Evolutionary conservation across 2,329 filamentous ascomycete species (phyloP).

Genomic region (Penicillium hordei): DNA sequence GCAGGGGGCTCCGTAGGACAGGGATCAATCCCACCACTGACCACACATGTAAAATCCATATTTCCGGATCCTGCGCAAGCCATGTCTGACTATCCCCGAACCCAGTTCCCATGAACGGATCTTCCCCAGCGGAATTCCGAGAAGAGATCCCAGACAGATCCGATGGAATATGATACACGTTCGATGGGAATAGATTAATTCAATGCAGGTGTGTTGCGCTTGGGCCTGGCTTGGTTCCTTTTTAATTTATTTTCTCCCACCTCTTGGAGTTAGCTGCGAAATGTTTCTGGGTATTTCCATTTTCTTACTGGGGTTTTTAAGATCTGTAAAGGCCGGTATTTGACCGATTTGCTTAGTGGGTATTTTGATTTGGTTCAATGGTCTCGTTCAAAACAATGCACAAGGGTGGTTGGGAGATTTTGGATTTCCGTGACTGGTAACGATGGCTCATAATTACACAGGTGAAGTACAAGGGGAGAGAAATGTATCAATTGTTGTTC

Average conservation of each 20-base stretch:
- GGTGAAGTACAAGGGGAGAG: neutral
- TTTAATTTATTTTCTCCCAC: neutral
- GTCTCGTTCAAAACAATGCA: neutral
- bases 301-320: neutral
- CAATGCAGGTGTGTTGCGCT: neutral
- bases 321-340: neutral
- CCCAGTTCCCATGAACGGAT: too few species aligned
- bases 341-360: neutral
- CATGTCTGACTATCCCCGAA: neutral
- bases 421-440: neutral
- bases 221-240: neutral
- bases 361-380: neutral
- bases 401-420: neutral
- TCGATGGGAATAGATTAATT: neutral
- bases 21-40: neutral
- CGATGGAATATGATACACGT: neutral
- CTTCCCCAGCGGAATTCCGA: neutral
- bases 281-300: neutral
- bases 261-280: neutral
- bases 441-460: slow-evolving; percentile 2
- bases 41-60: neutral
- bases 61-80: neutral
- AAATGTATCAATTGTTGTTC: slow-evolving; percentile 9
- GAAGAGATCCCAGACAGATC: neutral
- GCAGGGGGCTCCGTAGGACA: neutral